These are phyloP conservation scores for Verruconis gallopava DNA, from an alignment of 2,329 filamentous ascomycete genomes.

Conservation along the genomic window DNA sequence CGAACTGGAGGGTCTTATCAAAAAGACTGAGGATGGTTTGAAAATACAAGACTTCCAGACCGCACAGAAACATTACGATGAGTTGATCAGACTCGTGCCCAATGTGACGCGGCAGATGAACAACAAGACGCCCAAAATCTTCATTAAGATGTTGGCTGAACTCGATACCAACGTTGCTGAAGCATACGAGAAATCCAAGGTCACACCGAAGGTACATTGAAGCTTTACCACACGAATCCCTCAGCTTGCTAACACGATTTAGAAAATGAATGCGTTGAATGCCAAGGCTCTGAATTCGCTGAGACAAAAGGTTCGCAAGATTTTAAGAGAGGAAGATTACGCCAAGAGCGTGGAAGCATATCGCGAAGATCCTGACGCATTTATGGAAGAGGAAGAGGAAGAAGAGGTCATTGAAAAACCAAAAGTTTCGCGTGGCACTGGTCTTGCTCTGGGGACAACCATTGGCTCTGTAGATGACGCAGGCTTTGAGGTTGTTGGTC, in stretches of 20 bases:
- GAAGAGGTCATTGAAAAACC: slow-evolving; percentile 45
- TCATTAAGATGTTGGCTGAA: slow-evolving; percentile 86
- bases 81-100: slow-evolving; percentile 42
- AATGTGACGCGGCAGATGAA: slow-evolving; percentile 42
- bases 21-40: slow-evolving; percentile 86
- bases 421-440: slow-evolving; percentile 38
- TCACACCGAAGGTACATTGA: slow-evolving; percentile 53
- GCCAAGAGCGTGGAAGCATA: slow-evolving; percentile 77
- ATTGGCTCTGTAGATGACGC: slow-evolving; percentile 55
- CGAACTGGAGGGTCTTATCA: slow-evolving; percentile 81
- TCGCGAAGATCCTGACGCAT: slow-evolving; percentile 70
- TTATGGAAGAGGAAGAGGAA: slow-evolving; percentile 75
- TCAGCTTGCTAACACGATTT: not conserved
- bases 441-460: slow-evolving; percentile 35
- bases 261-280: slow-evolving; percentile 95
- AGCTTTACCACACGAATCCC: not conserved
- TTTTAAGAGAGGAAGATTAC: slow-evolving; percentile 71
- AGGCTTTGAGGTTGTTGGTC: slow-evolving; percentile 79
- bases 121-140: slow-evolving; percentile 73
- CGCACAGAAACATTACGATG: slow-evolving; percentile 32
- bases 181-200: slow-evolving; percentile 88
- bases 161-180: slow-evolving; percentile 92
- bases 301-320: slow-evolving; percentile 98
- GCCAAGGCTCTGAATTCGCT: slow-evolving; percentile 90
- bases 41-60: slow-evolving; percentile 67